A percentile compares a stretch with the other conserved stretches of the same genome.
Evolutionary conservation across 2,329 filamentous ascomycete genomes (phyloP).

Genomic region (Fusarium illudens): DNA sequence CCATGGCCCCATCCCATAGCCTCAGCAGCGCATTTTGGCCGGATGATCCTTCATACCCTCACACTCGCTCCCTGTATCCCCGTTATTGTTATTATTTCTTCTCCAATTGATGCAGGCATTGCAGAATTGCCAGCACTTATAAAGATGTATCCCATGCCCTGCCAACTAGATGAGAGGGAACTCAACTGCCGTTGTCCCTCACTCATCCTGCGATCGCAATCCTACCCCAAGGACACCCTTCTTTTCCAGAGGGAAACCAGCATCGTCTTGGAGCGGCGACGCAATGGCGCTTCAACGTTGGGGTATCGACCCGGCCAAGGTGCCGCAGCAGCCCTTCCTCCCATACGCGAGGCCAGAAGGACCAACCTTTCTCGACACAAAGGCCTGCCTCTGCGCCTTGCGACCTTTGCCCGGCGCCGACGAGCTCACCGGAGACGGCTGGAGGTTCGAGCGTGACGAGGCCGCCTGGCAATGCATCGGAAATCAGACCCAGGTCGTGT

Average conservation of each 20-base stretch:
- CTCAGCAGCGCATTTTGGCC: slow-evolving; percentile 11
- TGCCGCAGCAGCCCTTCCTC: slow-evolving; percentile 52
- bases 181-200: not conserved
- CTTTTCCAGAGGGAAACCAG: not conserved
- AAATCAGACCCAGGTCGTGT: slow-evolving; percentile 53
- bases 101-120: not conserved
- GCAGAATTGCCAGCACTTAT: slow-evolving; percentile 5
- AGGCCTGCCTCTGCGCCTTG: slow-evolving; percentile 52
- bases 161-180: not conserved
- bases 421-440: slow-evolving; percentile 10
- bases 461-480: slow-evolving; percentile 56
- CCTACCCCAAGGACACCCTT: not conserved
- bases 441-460: slow-evolving; percentile 9
- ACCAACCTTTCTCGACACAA: slow-evolving; percentile 52
- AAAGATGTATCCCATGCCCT: slow-evolving; percentile 11
- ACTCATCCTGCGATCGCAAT: not conserved
- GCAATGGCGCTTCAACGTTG: slow-evolving; percentile 28
- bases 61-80: slow-evolving; percentile 4
- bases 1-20: slow-evolving; percentile 26
- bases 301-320: slow-evolving; percentile 26
- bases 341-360: slow-evolving; percentile 44
- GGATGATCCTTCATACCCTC: slow-evolving; percentile 16
- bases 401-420: slow-evolving; percentile 30
- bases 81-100: not conserved
- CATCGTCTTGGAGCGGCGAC: not conserved